Conservation (phyloP, 192 early-diverging fungal genomes). For the Coemansia sp. region DNA sequence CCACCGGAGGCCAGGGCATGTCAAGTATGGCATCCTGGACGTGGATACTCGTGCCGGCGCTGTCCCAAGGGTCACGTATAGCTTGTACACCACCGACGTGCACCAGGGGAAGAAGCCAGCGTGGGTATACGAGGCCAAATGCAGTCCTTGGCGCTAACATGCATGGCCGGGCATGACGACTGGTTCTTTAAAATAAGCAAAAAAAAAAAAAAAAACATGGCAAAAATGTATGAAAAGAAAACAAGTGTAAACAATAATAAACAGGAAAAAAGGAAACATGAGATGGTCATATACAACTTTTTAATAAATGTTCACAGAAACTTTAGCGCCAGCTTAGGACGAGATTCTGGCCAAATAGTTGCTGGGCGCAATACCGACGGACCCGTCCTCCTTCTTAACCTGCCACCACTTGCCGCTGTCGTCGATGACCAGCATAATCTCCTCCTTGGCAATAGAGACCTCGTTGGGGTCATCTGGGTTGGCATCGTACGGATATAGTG, state of each 20-base stretch:
- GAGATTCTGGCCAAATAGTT: slow-evolving; percentile 68
- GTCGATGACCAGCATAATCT: slow-evolving; percentile 80
- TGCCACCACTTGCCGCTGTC: slow-evolving; percentile 98
- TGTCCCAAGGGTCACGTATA: slow-evolving; percentile 40
- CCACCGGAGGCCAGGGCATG: slow-evolving; percentile 42
- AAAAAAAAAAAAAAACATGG: neutral
- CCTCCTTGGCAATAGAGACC: slow-evolving; percentile 83
- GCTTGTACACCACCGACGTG: slow-evolving; percentile 45
- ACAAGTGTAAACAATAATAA: neutral
- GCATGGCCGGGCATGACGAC: slow-evolving; percentile 2
- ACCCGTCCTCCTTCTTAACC: slow-evolving; percentile 75
- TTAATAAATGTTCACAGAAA: neutral
- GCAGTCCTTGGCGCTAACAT: slow-evolving; percentile 31
- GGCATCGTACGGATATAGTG: slow-evolving; percentile 78
- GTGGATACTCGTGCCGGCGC: slow-evolving; percentile 44
- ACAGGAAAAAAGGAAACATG: neutral
- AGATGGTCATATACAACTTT: slow-evolving; percentile 3
- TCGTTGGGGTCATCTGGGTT: slow-evolving; percentile 91
- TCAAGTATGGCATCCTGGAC: slow-evolving; percentile 53
- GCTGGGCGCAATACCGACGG: slow-evolving; percentile 82
- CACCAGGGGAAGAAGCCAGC: slow-evolving; percentile 21
- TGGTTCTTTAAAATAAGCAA: slow-evolving; percentile 1
- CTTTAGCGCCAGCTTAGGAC: slow-evolving; percentile 8
- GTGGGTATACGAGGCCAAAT: slow-evolving; percentile 40
- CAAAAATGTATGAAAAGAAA: neutral